These are phyloP conservation scores for Solanum hybrid DNA, from an alignment of 305 asterid species.

Conservation along the genomic window DNA sequence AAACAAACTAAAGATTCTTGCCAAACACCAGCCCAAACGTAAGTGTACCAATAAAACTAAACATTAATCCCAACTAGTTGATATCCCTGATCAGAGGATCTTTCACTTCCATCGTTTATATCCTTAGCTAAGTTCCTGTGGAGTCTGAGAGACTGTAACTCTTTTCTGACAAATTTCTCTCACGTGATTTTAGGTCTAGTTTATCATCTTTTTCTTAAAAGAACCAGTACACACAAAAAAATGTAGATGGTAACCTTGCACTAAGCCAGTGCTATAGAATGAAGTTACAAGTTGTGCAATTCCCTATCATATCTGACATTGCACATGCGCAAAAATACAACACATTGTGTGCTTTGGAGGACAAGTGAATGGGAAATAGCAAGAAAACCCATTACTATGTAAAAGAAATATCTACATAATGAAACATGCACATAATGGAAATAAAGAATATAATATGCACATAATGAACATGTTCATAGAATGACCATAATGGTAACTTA, in stretches of 20 bases:
- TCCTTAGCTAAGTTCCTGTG: background rate
- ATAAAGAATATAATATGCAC: background rate
- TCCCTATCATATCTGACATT: background rate
- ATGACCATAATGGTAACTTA: conserved; percentile 14
- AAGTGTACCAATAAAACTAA: background rate
- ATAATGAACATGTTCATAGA: background rate
- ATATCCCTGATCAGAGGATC: background rate
- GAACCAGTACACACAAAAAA: background rate
- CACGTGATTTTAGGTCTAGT: background rate
- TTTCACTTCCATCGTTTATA: background rate
- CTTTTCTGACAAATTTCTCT: background rate
- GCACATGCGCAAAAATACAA: background rate
- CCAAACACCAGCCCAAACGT: background rate
- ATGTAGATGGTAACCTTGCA: background rate
- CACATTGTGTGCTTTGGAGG: background rate
- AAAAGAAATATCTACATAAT: background rate
- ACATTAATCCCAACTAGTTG: background rate
- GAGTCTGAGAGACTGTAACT: background rate
- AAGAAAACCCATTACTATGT: background rate
- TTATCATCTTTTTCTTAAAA: background rate
- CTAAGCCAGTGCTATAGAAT: background rate
- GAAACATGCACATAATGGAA: background rate
- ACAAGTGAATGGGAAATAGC: background rate
- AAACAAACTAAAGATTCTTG: background rate
- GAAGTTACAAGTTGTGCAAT: background rate